A percentile compares a stretch with the other conserved stretches of the same genome.
Conservation (phyloP, 805 yeast species). For the Candida tallmaniae region DNA sequence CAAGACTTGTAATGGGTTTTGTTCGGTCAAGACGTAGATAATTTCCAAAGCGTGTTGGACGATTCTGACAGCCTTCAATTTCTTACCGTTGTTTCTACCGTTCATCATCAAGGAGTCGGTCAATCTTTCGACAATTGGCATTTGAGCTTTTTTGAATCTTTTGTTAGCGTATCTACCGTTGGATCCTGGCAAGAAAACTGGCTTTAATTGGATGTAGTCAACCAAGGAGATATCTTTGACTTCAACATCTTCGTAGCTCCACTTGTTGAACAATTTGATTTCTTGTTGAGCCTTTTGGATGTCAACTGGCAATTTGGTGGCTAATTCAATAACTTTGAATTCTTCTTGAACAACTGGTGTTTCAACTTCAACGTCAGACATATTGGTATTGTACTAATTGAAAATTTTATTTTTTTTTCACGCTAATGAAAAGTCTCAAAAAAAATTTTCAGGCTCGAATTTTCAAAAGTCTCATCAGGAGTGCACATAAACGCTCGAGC, state of each 20-base stretch:
- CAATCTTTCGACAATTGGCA: conserved; percentile 98
- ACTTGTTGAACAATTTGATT: conserved; percentile 98
- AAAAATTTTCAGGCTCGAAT: too few relatives aligned
- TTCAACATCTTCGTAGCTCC: conserved; percentile 98
- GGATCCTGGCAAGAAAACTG: conserved; percentile 97
- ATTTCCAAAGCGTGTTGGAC: conserved; percentile 99
- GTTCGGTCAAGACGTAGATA: conserved; percentile 95
- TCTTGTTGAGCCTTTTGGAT: conserved; percentile 94
- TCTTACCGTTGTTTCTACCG: conserved; percentile 99
- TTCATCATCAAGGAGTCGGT: conserved; percentile 99
- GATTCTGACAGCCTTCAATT: conserved; percentile 99
- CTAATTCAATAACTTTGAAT: conserved; percentile 77
- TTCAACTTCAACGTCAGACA: conserved; percentile 77
- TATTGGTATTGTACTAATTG: conserved; percentile 30
- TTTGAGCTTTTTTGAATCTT: conserved; percentile 99
- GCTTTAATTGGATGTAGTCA: conserved; percentile 97
- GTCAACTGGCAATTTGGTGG: conserved; percentile 95
- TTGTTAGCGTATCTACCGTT: conserved; percentile 99
- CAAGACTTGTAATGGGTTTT: conserved; percentile 98
- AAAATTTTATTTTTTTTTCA: conserved; percentile 7
- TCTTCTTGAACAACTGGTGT: conserved; percentile 82
- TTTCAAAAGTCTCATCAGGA: neutral
- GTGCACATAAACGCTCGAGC: too few relatives aligned
- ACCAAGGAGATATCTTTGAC: conserved; percentile 97
- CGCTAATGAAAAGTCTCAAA: too few relatives aligned